These are phyloP conservation scores for Persicaria maculosa DNA, from an alignment of 148 eudicot species.

Conservation along the genomic window DNA sequence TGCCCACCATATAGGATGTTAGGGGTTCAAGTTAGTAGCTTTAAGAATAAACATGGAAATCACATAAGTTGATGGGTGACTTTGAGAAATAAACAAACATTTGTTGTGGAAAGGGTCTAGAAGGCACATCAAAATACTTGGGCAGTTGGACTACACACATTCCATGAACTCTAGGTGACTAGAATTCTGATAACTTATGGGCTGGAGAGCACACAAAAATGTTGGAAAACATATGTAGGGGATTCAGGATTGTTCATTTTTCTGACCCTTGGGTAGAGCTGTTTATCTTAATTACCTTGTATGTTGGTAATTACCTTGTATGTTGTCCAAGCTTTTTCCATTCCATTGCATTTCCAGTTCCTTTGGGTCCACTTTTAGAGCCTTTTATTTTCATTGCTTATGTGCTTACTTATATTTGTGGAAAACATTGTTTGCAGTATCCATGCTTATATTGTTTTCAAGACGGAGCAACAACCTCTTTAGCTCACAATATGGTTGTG, in stretches of 20 bases:
- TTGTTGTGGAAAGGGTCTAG: neutral
- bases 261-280: neutral
- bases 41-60: neutral
- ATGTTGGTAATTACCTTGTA: neutral
- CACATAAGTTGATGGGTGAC: neutral
- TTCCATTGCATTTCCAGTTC: neutral
- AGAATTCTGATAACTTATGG: neutral
- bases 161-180: neutral
- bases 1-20: neutral
- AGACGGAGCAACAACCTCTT: constrained; percentile 80
- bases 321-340: neutral
- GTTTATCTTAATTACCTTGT: neutral
- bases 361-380: neutral
- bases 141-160: neutral
- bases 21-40: neutral
- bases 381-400: constrained; percentile 8
- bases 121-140: too few species aligned
- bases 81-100: neutral
- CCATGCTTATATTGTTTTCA: constrained; percentile 79
- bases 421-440: constrained; percentile 41
- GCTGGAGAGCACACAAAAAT: too few species aligned
- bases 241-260: neutral
- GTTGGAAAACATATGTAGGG: neutral
- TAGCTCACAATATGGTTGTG: constrained; percentile 86
- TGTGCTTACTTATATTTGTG: neutral